Base-by-base conservation (phyloP, 148 eudicot species). In the Persicaria maculosa region DNA sequence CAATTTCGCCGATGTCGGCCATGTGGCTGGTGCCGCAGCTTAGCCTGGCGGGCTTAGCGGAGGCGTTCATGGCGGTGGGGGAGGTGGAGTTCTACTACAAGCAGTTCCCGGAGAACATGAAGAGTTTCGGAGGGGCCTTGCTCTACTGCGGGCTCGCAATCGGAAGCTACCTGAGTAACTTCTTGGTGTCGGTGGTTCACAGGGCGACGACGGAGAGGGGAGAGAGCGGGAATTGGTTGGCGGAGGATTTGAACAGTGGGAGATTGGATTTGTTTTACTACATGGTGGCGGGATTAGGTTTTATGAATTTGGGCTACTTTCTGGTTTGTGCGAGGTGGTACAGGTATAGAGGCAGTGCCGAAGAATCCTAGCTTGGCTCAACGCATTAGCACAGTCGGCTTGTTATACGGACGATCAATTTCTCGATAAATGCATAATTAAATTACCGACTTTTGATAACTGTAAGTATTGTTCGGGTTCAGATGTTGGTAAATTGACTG, bases 231-330 rank as follows among this genome's bases (percentile, higher is more conserved):
- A 79, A 87, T 47, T 92, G 98, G 98, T 77, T 93, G 68, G 47
- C 90, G 7, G 89, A 90, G 75, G 96, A 93, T 81, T 85, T 90
- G 25, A 93, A 93, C 83, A 78, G 87, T 55, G 96, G 92, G 64
- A 89, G 82, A 72, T 57, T 93, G 74, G 91, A 90, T 50, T 85
- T 83, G 54, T 87, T 83, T 68, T 93, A 89, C 45, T 90, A 78
- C 76, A 22, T 90, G 73, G 62, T 93, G 59, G 87, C 92, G n/a
- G 89, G 68, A 25, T 77, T 93, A 44, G 81, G 89, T 9, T 14
- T 68, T 50, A 0, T 86, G 65, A 90, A 93, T 81, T 50, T 85
- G 40, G 80, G 55, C 3, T 90, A 84, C 70, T 90, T 90, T 72
- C 64, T 90, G 44, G 75, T 40, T 6, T 81, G 86, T 72, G 78